These are phyloP conservation scores for Zizania palustris DNA, from an alignment of 202 grass and related monocot species.

Conservation along the genomic window DNA sequence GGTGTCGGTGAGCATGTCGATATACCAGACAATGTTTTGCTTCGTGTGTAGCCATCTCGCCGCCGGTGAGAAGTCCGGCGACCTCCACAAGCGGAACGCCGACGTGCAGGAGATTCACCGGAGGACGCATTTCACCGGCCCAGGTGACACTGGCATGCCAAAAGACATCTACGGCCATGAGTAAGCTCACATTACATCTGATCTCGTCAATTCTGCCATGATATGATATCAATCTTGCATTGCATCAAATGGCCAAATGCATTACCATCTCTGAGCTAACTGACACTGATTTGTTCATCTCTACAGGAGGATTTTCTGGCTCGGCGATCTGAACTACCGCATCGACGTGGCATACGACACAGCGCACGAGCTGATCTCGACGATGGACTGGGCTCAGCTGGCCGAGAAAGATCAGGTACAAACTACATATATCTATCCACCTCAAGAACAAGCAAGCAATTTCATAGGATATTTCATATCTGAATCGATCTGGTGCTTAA, in stretches of 20 bases:
- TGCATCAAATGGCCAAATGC: not conserved
- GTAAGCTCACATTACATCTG: constrained; percentile 40
- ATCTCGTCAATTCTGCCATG: not conserved
- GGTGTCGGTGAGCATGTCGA: constrained; percentile 90
- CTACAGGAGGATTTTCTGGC: constrained; percentile 89
- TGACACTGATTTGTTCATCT: not conserved
- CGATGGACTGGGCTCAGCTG: constrained; percentile 53
- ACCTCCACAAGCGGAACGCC: constrained; percentile 69
- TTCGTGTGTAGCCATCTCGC: constrained; percentile 86
- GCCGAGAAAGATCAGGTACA: constrained; percentile 84
- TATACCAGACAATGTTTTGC: constrained; percentile 96
- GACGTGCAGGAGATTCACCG: constrained; percentile 90
- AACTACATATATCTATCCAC: not conserved
- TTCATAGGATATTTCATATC: not conserved
- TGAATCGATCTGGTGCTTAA: not conserved
- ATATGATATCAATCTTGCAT: not conserved
- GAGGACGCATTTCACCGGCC: constrained; percentile 59
- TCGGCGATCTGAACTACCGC: constrained; percentile 92
- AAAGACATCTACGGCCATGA: constrained; percentile 79
- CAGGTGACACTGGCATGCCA: constrained; percentile 34
- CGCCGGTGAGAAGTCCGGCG: constrained; percentile 65
- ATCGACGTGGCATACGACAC: constrained; percentile 70
- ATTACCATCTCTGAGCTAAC: too few relatives aligned
- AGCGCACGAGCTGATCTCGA: constrained; percentile 57
- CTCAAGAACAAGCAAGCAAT: not conserved